Percentiles rank a stretch among this genome's conserved stretches.
Evolutionary conservation across 257 asterid genomes (phyloP).

Genomic region (Avicennia marina): DNA sequence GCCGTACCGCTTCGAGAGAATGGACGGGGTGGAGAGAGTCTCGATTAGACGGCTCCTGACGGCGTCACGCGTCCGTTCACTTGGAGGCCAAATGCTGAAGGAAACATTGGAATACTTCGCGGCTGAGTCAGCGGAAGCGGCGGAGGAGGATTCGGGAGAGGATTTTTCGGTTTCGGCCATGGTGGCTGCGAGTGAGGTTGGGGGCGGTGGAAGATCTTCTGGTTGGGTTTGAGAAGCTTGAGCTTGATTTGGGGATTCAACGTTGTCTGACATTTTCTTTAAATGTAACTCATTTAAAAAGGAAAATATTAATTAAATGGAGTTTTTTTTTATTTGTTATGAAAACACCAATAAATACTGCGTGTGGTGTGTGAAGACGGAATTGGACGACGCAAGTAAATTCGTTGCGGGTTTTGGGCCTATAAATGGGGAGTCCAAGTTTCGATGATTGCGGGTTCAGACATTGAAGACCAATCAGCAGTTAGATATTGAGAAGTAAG

Average conservation of each 20-base stretch:
- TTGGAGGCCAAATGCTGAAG: slow-evolving; percentile 74
- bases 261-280: slow-evolving; percentile 1
- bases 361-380: no score
- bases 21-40: slow-evolving; percentile 53
- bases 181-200: not conserved
- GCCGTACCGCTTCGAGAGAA: slow-evolving; percentile 68
- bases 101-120: slow-evolving; percentile 20
- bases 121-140: slow-evolving; percentile 6
- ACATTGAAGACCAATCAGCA: no score
- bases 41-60: slow-evolving; percentile 51
- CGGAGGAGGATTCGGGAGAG: not conserved
- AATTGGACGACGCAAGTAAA: no score
- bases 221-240: not conserved
- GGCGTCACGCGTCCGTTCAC: slow-evolving; percentile 65
- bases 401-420: no score
- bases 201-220: not conserved
- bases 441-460: no score
- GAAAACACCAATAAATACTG: no score
- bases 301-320: not conserved
- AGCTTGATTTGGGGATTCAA: slow-evolving; percentile 11
- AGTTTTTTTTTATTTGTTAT: not conserved
- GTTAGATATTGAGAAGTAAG: no score
- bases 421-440: no score
- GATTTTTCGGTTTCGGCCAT: slow-evolving; percentile 20
- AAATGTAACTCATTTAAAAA: not conserved